Percentiles rank a stretch among this genome's conserved stretches.
These are phyloP conservation scores for Dryas drummondii DNA, from an alignment of 306 rosid species.

Conservation along the genomic window DNA sequence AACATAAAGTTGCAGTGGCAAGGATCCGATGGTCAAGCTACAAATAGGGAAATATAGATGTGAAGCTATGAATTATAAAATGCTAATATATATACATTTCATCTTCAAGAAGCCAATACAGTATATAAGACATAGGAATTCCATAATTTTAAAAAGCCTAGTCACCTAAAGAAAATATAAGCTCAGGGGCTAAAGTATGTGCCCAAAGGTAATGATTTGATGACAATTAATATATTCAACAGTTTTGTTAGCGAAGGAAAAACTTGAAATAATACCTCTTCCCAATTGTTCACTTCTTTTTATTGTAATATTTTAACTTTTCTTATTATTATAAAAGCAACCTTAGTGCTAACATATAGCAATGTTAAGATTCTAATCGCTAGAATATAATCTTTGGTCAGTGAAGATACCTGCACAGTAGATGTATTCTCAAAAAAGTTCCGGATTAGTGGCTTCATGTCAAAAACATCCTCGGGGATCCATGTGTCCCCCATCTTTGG, in stretches of 20 bases:
- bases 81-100: not conserved
- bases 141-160: not conserved
- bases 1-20: slow-evolving; percentile 59
- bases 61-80: not conserved
- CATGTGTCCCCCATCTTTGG: no score
- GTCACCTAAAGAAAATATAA: not conserved
- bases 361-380: no score
- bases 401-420: no score
- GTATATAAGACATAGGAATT: no score
- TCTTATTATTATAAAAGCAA: no score
- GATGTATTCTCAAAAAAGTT: no score
- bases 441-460: no score
- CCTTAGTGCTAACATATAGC: no score
- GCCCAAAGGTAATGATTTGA: not conserved
- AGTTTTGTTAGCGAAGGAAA: not conserved
- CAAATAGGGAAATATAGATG: not conserved
- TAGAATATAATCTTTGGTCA: no score
- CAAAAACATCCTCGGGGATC: no score
- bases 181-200: not conserved
- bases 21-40: slow-evolving; percentile 44
- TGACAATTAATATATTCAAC: not conserved
- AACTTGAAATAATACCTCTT: not conserved
- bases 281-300: not conserved
- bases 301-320: slow-evolving; percentile 16
- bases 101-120: no score